Evolutionary conservation across 768 basidiomycete genomes (phyloP).

Genomic region (Phaeolepiota aurea): DNA sequence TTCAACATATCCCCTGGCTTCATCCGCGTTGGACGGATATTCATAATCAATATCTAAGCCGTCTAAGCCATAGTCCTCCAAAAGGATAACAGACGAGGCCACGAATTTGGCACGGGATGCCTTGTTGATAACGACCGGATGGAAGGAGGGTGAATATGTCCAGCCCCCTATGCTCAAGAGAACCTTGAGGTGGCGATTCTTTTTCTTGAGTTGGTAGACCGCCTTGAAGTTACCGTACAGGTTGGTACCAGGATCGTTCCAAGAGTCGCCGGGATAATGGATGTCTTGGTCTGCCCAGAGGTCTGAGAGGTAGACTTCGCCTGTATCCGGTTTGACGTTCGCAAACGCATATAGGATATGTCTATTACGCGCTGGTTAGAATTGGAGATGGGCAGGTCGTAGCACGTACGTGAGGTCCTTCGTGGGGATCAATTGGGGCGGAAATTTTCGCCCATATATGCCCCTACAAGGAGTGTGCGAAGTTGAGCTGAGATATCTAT

Average conservation of each 20-base stretch:
- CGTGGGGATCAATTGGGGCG: constrained; percentile 75
- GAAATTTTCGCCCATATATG: constrained; percentile 91
- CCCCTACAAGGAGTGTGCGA: constrained; percentile 48
- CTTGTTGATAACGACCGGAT: constrained; percentile 67
- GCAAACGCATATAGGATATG: constrained; percentile 94
- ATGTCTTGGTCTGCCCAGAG: constrained; percentile 96
- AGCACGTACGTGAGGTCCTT: constrained; percentile 74
- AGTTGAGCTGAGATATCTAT: not conserved
- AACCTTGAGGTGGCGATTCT: constrained; percentile 71
- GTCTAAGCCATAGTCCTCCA: constrained; percentile 91
- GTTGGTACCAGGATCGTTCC: constrained; percentile 87
- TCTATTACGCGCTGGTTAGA: constrained; percentile 22
- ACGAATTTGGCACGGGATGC: constrained; percentile 69
- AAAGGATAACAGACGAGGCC: constrained; percentile 62
- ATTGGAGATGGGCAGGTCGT: constrained; percentile 6
- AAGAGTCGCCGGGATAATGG: constrained; percentile 90
- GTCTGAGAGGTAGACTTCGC: constrained; percentile 86
- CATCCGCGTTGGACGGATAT: constrained; percentile 71
- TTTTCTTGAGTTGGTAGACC: constrained; percentile 84
- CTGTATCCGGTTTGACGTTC: constrained; percentile 73
- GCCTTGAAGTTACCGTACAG: constrained; percentile 95
- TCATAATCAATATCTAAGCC: constrained; percentile 93
- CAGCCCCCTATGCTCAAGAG: constrained; percentile 92
- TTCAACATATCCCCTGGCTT: constrained; percentile 80
- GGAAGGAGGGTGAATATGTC: constrained; percentile 87